Percentiles rank a stretch among this genome's conserved stretches.
Evolutionary conservation across 2,329 filamentous ascomycete genomes (phyloP).

Genomic region (Cladosporium colombiae): DNA sequence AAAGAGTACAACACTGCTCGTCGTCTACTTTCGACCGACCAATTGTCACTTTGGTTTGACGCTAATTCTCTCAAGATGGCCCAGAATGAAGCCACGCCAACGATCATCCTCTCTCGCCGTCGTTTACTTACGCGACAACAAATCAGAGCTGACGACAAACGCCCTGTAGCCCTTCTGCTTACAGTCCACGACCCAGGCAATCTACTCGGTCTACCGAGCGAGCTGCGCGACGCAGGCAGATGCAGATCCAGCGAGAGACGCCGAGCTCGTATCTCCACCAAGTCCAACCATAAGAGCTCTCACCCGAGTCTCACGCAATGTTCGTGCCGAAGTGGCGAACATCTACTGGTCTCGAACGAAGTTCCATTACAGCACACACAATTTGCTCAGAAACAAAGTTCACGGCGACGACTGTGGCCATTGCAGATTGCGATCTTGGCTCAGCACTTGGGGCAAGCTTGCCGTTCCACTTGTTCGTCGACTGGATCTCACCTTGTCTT

Average conservation of each 20-base stretch:
- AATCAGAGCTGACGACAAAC: neutral
- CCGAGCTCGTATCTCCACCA: neutral
- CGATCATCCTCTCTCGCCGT: neutral
- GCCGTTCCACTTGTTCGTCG: neutral
- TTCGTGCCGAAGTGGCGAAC: neutral
- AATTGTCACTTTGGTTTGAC: neutral
- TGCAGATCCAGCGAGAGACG: neutral
- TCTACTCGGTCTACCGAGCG: neutral
- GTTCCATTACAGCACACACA: neutral
- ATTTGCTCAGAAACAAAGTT: neutral
- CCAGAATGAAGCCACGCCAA: neutral
- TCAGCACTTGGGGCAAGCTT: neutral
- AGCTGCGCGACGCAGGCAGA: neutral
- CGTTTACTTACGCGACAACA: neutral
- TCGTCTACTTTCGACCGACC: neutral
- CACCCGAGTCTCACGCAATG: neutral
- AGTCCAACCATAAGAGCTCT: neutral
- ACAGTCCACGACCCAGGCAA: neutral
- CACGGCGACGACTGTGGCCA: neutral
- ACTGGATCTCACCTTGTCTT: neutral
- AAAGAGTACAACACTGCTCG: neutral
- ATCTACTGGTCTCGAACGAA: neutral
- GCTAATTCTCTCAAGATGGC: neutral
- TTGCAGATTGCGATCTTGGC: neutral
- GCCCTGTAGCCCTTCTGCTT: neutral